A percentile compares a stretch with the other conserved stretches of the same genome.
These are phyloP conservation scores for Erodium chrysanthum DNA, from an alignment of 441 rosid genomes.

Conservation along the genomic window DNA sequence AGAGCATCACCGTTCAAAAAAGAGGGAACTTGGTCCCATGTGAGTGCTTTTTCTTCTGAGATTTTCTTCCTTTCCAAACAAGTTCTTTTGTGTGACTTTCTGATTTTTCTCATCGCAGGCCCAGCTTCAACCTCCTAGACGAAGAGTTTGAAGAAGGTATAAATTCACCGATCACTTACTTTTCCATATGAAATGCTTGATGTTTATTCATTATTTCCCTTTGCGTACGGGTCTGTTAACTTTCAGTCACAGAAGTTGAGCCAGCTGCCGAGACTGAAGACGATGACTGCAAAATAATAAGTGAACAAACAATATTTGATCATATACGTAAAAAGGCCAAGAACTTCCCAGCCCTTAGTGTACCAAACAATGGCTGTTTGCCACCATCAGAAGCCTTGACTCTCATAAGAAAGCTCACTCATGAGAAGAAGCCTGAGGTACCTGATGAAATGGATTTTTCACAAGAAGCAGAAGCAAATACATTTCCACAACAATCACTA, in stretches of 20 bases:
- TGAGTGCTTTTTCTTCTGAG: slow-evolving; percentile 25
- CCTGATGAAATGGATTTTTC: slow-evolving; percentile 20
- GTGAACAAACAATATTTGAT: slow-evolving; percentile 56
- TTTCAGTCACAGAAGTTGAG: slow-evolving; percentile 30
- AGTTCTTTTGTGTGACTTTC: slow-evolving; percentile 9
- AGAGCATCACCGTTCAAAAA: slow-evolving; percentile 19
- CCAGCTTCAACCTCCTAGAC: slow-evolving; percentile 79
- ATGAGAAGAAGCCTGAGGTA: slow-evolving; percentile 30
- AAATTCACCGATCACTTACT: background rate
- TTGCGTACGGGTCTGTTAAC: slow-evolving; percentile 15
- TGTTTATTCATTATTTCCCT: background rate
- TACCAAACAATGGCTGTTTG: slow-evolving; percentile 28
- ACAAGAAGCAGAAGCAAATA: slow-evolving; percentile 21
- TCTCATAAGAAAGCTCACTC: slow-evolving; percentile 39
- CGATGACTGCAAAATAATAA: slow-evolving; percentile 41
- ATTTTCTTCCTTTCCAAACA: background rate
- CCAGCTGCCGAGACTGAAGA: slow-evolving; percentile 29
- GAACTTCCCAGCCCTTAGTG: slow-evolving; percentile 41
- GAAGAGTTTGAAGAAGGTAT: slow-evolving; percentile 72
- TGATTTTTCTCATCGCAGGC: slow-evolving; percentile 41
- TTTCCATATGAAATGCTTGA: background rate
- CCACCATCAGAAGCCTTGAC: slow-evolving; percentile 30
- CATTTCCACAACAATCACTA: slow-evolving; percentile 24
- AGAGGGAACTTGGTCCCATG: slow-evolving; percentile 27
- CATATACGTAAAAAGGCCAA: slow-evolving; percentile 80